phyloP scores from a whole-genome alignment of 225 moss, liverwort and hornwort species.

The Neckera pumila region DNA sequence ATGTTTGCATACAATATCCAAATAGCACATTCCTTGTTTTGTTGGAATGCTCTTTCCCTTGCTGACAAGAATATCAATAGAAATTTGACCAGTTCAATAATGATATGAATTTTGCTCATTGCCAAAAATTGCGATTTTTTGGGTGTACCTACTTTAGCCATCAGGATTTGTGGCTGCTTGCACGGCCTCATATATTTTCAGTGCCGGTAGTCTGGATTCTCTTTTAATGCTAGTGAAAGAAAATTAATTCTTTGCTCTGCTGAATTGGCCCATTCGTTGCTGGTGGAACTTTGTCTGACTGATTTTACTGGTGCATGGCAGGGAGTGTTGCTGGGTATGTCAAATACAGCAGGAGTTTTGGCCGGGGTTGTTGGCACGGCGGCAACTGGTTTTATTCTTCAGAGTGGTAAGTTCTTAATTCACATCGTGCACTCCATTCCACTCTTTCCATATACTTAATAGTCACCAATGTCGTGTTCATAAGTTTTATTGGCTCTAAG shows the following conservation, averaged over 20 bases:
- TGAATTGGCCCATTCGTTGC: not conserved
- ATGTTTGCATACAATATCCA: not conserved
- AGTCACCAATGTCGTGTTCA: not conserved
- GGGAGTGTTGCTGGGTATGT: constrained; percentile 89
- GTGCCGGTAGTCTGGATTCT: not conserved
- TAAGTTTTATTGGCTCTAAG: not conserved
- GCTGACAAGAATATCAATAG: not conserved
- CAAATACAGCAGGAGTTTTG: constrained; percentile 89
- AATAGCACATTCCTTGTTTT: not conserved
- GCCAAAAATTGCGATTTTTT: not conserved
- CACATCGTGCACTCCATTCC: not conserved
- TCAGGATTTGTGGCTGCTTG: not conserved
- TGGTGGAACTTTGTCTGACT: not conserved
- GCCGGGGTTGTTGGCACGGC: constrained; percentile 95
- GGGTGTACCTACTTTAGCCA: not conserved
- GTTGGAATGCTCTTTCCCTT: not conserved
- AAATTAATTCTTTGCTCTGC: not conserved
- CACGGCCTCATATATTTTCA: not conserved
- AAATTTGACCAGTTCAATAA: not conserved
- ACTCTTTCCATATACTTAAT: not conserved
- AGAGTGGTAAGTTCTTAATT: constrained; percentile 37
- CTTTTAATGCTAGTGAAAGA: not conserved
- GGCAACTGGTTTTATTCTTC: constrained; percentile 88
- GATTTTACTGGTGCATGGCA: constrained; percentile 5
- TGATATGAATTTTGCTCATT: not conserved